Evolutionary conservation across 441 rosid genomes (phyloP), one percentile per base, ranked within the genome.

Genomic region (Erodium trifolium): DNA sequence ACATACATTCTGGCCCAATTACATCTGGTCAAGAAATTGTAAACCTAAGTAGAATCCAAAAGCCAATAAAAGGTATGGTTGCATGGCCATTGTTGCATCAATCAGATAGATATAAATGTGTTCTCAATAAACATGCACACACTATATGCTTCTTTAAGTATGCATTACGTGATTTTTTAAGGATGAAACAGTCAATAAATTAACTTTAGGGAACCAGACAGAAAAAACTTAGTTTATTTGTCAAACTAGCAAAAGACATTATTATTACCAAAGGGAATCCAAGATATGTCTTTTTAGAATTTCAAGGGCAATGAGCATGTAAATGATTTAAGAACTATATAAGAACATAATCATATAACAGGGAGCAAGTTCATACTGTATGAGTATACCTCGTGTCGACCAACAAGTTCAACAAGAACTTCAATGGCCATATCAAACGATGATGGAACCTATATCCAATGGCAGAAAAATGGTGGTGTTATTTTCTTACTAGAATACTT

Each of bases 351-450:
- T 41, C 47, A 10, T 41, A 51, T 51, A 51, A 51, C 3, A 19
- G 31, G 12, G 27, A 19, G 63, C 3, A 59, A 17, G 63, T 18
- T 19, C 63, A 63, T 16, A 39, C 18, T 11, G 55, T 31, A 78
- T 8, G 35, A 70, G 55, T 81, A 69, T 78, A 93, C 97, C 97
- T 88, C 95, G 83, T 91, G 89, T 69, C 79, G 84, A 81, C 89
- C 87, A 65, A 88, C 94, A 72, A 93, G 96, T 81, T 91, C 98
- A 81, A 85, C 85, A 67, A 93, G 91, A 79, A 93, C 96, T 85
- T 93, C 98, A 82, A 88, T 81, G 43, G 97, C 91, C 70, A 87
- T 79, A 69, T 93, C 98, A 89, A 93, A 85, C 70, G 84, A 87
- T 43, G 91, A 87, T 68, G 86, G 67, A 74, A 92, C 87, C 98